phyloP scores from a whole-genome alignment of 345 rosid genomes.

The Psidium guajava region DNA sequence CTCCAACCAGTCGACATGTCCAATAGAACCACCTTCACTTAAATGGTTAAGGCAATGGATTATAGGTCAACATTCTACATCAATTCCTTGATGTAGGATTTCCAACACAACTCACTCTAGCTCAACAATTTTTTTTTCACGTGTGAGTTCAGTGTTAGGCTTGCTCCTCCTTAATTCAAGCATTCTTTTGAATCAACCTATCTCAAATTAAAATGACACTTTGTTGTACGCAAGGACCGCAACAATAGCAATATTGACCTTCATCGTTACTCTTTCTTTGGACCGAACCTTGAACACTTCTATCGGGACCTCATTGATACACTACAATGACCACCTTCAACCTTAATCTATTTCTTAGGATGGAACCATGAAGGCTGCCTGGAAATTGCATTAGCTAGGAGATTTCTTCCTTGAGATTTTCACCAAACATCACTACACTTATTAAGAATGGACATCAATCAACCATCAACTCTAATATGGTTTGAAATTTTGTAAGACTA shows the following conservation, averaged over 20 bases:
- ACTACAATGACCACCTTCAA: neutral
- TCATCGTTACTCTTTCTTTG: too few relatives aligned
- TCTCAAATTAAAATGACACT: neutral
- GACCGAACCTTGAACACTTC: neutral
- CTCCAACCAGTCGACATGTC: neutral
- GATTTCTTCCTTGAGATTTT: neutral
- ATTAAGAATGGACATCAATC: neutral
- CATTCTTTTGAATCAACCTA: neutral
- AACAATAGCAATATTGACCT: neutral
- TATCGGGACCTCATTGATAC: neutral
- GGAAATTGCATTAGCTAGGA: neutral
- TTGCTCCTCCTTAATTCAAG: neutral
- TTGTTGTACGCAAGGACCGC: neutral
- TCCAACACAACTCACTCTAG: neutral
- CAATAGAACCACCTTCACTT: neutral
- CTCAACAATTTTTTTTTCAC: neutral
- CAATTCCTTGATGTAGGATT: neutral
- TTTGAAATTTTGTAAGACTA: too few relatives aligned
- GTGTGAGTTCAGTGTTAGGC: neutral
- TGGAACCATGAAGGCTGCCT: neutral
- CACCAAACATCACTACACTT: neutral
- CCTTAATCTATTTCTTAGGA: neutral
- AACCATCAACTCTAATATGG: neutral
- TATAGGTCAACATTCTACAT: neutral
- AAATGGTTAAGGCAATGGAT: neutral